Evolutionary conservation across 768 basidiomycete species (phyloP).

Genomic region (Naematelia aurantialba): DNA sequence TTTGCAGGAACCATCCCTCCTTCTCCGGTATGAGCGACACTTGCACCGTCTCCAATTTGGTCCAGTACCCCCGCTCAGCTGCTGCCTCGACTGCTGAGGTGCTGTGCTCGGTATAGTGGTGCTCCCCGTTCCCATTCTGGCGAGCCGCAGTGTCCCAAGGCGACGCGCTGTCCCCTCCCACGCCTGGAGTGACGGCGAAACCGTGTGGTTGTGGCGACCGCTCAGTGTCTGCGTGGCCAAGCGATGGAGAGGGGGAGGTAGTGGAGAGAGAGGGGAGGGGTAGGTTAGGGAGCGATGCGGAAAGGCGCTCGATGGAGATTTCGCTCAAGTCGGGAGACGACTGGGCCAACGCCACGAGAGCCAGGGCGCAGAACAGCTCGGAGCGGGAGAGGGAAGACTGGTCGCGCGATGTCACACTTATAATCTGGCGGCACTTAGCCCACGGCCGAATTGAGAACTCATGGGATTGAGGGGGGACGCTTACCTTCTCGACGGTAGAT

Average conservation of each 20-base stretch:
- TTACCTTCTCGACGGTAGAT: slow-evolving; percentile 73
- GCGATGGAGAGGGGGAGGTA: slow-evolving; percentile 2
- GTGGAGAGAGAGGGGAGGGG: slow-evolving; percentile 25
- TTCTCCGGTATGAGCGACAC: slow-evolving; percentile 71
- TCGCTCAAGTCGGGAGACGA: slow-evolving; percentile 16
- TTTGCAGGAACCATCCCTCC: slow-evolving; percentile 85
- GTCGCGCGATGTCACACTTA: slow-evolving; percentile 59
- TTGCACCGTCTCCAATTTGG: slow-evolving; percentile 66
- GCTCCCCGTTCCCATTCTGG: slow-evolving; percentile 17
- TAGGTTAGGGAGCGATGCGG: slow-evolving; percentile 24
- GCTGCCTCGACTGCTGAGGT: slow-evolving; percentile 17
- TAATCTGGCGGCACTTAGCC: slow-evolving; percentile 59
- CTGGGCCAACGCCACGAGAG: slow-evolving; percentile 81
- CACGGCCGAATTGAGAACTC: not conserved
- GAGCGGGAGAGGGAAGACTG: slow-evolving; percentile 64
- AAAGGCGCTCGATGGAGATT: slow-evolving; percentile 33
- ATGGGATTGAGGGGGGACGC: not conserved
- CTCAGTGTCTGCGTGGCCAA: slow-evolving; percentile 3
- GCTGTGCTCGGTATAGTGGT: not conserved
- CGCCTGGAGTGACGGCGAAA: slow-evolving; percentile 2
- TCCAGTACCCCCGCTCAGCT: slow-evolving; percentile 73
- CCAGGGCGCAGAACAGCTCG: slow-evolving; percentile 88
- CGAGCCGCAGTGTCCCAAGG: slow-evolving; percentile 33
- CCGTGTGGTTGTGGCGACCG: not conserved
- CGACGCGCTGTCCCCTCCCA: slow-evolving; percentile 6